phyloP scores from a whole-genome alignment of 495 filamentous ascomycete species.

The Lasiosphaeria miniovina region DNA sequence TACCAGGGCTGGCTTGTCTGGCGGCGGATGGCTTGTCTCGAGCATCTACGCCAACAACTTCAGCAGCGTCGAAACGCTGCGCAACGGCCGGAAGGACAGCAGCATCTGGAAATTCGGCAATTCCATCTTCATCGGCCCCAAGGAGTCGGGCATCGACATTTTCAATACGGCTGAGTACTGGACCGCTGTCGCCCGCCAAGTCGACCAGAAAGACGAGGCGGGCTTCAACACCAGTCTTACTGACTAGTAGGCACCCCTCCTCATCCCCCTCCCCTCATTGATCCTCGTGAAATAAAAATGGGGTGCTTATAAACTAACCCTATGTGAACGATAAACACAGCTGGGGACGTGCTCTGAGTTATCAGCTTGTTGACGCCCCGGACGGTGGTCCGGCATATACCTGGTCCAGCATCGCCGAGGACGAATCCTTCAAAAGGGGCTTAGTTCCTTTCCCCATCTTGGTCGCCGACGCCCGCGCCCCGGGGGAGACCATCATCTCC shows the following conservation, averaged over 20 bases:
- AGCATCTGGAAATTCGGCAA: constrained; percentile 74
- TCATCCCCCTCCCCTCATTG: not conserved
- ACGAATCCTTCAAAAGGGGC: constrained; percentile 64
- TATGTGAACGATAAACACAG: not conserved
- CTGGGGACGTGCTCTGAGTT: constrained; percentile 77
- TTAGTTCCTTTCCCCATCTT: constrained; percentile 79
- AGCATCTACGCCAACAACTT: constrained; percentile 91
- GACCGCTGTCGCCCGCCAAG: constrained; percentile 56
- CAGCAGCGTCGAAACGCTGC: constrained; percentile 64
- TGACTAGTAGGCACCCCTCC: constrained; percentile 53
- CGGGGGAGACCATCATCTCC: constrained; percentile 61
- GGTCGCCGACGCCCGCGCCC: constrained; percentile 70
- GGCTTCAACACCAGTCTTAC: constrained; percentile 77
- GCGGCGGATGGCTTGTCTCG: constrained; percentile 84
- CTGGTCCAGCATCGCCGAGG: constrained; percentile 79
- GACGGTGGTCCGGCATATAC: constrained; percentile 79
- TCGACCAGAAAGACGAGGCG: constrained; percentile 62
- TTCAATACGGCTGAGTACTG: constrained; percentile 63
- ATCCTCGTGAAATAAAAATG: not conserved
- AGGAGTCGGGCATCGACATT: constrained; percentile 31
- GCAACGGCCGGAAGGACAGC: constrained; percentile 51
- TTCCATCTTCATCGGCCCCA: constrained; percentile 61
- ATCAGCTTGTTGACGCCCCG: constrained; percentile 76
- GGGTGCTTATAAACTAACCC: not conserved
- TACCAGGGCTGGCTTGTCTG: constrained; percentile 67